Evolutionary conservation across 148 eudicot species (phyloP), one percentile per base, ranked within the genome.

Genomic region (Spergularia marina): DNA sequence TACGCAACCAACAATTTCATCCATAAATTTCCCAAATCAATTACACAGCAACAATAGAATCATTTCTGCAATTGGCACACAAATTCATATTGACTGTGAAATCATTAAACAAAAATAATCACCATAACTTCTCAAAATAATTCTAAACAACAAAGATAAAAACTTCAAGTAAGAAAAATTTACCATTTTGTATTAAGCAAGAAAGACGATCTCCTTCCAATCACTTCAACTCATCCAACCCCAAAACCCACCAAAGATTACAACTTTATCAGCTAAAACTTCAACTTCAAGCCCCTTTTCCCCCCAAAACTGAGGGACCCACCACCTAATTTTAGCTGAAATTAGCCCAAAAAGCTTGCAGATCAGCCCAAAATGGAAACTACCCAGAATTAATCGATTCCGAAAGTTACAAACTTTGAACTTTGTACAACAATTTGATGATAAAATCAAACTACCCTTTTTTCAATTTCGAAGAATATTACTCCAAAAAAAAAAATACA

Each of bases 341-440:
- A 63, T 75, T 54, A 16, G 54, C 30, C 70, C 68, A 53, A n/a
- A 58, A 39, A 76, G 23, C 62, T 40, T 3, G 77, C 34, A 81
- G 83, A 81, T 81, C 83, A 80, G 53, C 83, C 11, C 51, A 71
- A 64, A 80, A 7, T 4, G 23, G 36, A 47, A 36, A n/a, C 39
- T 53, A 59, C 68, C 79, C 73, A 80, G 4, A 30, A 57, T 5
- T 56, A 52, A 72, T 76, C 65, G 14, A 53, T 20, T 20, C 17
- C 0, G 53, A 13, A 21, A 63, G 76, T 3, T 41, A 52, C 74
- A 11, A 70, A 59, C 60, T 68, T 69, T 49, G 52, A 66, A 56
- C 51, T 57, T 23, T 39, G 53, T 7, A 59, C 15, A 17, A 25
- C 14, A 65, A 67, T 2, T 40, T 47, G 54, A 58, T n/a, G 56